Percentiles rank a stretch among this genome's conserved stretches.
Conservation (phyloP, 495 filamentous ascomycete species). For the Podospora bellae-mahoneyi region DNA sequence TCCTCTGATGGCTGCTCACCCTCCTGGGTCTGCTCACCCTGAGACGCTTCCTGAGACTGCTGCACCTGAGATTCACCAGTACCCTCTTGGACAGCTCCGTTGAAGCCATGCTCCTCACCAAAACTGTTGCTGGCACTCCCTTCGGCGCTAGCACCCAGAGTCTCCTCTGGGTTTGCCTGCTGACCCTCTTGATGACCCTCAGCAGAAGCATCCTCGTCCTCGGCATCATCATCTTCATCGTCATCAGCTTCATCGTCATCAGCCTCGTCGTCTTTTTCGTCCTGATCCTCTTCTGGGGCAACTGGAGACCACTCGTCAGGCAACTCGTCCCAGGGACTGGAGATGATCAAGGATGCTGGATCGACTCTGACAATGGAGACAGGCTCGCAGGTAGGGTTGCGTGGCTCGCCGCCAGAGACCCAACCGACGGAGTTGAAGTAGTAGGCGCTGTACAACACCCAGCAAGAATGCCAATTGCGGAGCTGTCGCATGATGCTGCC, state of each 20-base stretch:
- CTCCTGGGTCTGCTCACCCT: not conserved
- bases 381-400: constrained; percentile 55
- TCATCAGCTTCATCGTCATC: constrained; percentile 9
- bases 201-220: not conserved
- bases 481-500: constrained; percentile 17
- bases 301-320: not conserved
- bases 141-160: not conserved
- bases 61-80: not conserved
- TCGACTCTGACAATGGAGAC: constrained; percentile 39
- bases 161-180: not conserved
- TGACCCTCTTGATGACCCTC: constrained; percentile 4
- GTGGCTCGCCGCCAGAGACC: constrained; percentile 43
- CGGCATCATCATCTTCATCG: constrained; percentile 9
- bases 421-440: constrained; percentile 51
- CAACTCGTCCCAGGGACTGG: constrained; percentile 1
- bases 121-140: not conserved
- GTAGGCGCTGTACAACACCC: constrained; percentile 49
- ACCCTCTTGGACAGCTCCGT: not conserved
- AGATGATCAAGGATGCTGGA: constrained; percentile 15
- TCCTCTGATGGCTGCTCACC: not conserved
- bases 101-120: not conserved
- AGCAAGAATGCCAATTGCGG: constrained; percentile 53
- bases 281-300: not conserved
- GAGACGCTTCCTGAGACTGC: not conserved
- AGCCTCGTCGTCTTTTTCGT: not conserved